Percentiles rank a stretch among this genome's conserved stretches.
phyloP scores from a whole-genome alignment of 805 yeast species.

The Myxozyma kluyveri region DNA sequence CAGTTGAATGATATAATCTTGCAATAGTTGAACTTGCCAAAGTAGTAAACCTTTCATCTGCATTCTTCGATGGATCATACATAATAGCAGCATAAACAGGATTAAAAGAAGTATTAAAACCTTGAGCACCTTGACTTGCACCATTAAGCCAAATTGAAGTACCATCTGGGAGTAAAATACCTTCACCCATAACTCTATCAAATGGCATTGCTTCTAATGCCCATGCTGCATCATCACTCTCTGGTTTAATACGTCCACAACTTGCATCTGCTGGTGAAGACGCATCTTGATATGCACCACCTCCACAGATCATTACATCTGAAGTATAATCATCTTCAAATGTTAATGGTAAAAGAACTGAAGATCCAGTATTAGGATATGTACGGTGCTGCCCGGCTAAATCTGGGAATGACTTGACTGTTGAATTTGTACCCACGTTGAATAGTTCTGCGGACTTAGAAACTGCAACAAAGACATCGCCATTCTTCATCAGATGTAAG shows the following conservation, averaged over 20 bases:
- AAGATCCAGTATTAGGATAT: constrained; percentile 27
- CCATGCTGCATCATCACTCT: constrained; percentile 21
- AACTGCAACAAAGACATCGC: constrained; percentile 20
- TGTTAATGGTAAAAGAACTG: constrained; percentile 15
- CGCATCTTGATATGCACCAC: constrained; percentile 27
- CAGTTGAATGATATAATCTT: constrained; percentile 25
- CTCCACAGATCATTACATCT: constrained; percentile 26
- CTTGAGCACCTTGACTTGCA: constrained; percentile 22
- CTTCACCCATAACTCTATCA: constrained; percentile 23
- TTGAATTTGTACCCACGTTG: constrained; percentile 14
- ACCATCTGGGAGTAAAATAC: constrained; percentile 24
- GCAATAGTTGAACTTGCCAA: constrained; percentile 24
- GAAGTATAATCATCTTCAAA: constrained; percentile 15
- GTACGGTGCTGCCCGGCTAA: constrained; percentile 26
- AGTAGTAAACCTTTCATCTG: constrained; percentile 14
- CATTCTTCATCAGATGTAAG: constrained; percentile 17
- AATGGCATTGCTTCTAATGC: constrained; percentile 25
- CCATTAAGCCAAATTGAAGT: constrained; percentile 24
- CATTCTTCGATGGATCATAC: constrained; percentile 10
- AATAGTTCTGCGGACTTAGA: constrained; percentile 22
- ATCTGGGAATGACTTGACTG: constrained; percentile 16
- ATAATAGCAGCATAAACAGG: constrained; percentile 19
- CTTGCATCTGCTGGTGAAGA: constrained; percentile 27
- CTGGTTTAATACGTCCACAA: constrained; percentile 25
- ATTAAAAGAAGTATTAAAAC: constrained; percentile 22